Evolutionary conservation across 2,329 filamentous ascomycete genomes (phyloP), one percentile per base, ranked within the genome.

Genomic region (Clonostachys chloroleuca): DNA sequence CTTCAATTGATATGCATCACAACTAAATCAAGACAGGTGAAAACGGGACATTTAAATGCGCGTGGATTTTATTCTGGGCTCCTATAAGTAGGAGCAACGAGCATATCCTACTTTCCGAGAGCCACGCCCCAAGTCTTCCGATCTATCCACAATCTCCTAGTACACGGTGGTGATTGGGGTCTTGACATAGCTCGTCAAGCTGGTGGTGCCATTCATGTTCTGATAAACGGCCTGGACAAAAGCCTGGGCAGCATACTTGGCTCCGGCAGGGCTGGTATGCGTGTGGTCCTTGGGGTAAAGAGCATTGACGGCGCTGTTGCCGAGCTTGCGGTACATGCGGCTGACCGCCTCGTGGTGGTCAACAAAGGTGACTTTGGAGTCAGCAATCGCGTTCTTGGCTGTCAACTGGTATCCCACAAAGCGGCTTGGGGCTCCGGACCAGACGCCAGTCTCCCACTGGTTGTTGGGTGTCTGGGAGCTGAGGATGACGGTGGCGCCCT

Each of bases 221-320:
- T 62, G 51, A 12, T 52, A 51, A 24, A 63, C 54, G 13, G 61
- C 60, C 45, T 64, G 59, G 2, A 50, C 74, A 54, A 84, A 86
- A 6, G 77, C 73, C 54, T 77, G 68, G 0, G 80, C 73, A 46
- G 80, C 75, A 5, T 75, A 63, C 49, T 78, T 67, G 2, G 83
- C 80, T n/a, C 80, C 76, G 30, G 63, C 66, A 0, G 77, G 66
- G 45, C 72, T 76, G 3, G 81, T 84, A 59, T 85, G 83, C 0
- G 81, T 86, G 59, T 86, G 81, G 54, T 84, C 81, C 17, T 70
- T 70, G 0, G 81, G 78, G 51, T 75, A 86, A 51, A 74, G 69
- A 1, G 66, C 64, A 58, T 82, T 73, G 24, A 82, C 77, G 5
- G 64, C 69, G 1, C 63, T 50, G 39, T 63, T 65, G 0, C 81